phyloP scores from a whole-genome alignment of 2,329 filamentous ascomycete species.

The Botrytis fabae region DNA sequence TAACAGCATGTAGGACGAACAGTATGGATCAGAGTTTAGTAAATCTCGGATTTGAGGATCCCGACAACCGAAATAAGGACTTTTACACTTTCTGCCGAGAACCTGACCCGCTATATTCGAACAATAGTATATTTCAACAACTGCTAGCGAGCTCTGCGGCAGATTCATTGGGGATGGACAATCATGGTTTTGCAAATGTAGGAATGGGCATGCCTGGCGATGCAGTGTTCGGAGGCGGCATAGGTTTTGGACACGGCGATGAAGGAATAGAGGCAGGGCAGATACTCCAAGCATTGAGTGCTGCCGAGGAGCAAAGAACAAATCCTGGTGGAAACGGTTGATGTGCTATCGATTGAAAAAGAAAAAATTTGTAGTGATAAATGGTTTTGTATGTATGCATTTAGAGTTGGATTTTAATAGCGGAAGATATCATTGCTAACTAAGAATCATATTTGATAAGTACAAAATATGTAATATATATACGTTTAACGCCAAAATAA shows the following conservation, averaged over 20 bases:
- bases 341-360: neutral
- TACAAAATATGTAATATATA: neutral
- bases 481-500: neutral
- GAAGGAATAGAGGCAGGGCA: constrained; percentile 40
- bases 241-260: constrained; percentile 31
- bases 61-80: constrained; percentile 40
- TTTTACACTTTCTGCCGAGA: constrained; percentile 41
- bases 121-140: constrained; percentile 38
- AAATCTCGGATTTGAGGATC: constrained; percentile 42
- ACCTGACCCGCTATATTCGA: constrained; percentile 38
- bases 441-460: neutral
- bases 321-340: constrained; percentile 15
- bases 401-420: neutral
- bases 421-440: neutral
- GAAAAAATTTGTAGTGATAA: neutral
- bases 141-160: constrained; percentile 37
- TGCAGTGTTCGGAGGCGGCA: constrained; percentile 17
- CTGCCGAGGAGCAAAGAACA: constrained; percentile 32
- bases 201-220: constrained; percentile 20
- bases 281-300: constrained; percentile 39
- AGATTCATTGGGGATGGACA: constrained; percentile 32
- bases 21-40: constrained; percentile 41
- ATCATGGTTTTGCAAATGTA: constrained; percentile 26
- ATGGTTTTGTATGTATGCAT: neutral
- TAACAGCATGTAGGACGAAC: constrained; percentile 35